Evolutionary conservation across 192 early-diverging fungal species (phyloP).

Genomic region (Dissophora ornata): DNA sequence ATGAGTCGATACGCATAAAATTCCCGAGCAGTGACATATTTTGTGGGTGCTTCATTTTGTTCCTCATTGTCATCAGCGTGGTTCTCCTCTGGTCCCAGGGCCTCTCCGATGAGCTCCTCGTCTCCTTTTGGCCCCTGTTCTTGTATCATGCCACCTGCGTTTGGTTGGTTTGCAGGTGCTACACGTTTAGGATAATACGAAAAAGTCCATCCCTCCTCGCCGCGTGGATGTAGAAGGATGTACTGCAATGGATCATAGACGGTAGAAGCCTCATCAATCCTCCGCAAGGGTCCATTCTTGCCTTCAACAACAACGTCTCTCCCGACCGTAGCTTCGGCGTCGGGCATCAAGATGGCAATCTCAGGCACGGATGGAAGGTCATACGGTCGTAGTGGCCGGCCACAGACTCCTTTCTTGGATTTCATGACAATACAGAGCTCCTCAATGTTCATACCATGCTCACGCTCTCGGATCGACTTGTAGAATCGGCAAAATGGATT

Average conservation of each 20-base stretch:
- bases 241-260: conserved; percentile 6
- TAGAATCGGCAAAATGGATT: neutral
- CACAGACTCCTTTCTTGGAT: neutral
- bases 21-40: neutral
- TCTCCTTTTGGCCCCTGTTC: neutral
- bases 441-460: no score
- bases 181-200: neutral
- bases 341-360: conserved; percentile 7
- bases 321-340: neutral
- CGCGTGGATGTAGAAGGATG: neutral
- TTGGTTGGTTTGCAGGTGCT: neutral
- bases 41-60: neutral
- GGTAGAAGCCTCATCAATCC: neutral
- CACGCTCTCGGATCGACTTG: no score
- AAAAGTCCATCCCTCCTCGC: conserved; percentile 25
- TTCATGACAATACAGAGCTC: no score
- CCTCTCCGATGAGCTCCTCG: neutral
- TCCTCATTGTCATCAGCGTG: neutral
- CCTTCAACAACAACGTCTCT: neutral
- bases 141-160: neutral
- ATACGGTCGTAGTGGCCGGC: conserved; percentile 11
- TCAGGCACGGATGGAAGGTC: conserved; percentile 6
- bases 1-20: conserved; percentile 20
- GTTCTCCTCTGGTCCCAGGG: neutral
- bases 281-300: neutral